Evolutionary conservation across 2,329 filamentous ascomycete genomes (phyloP).

Genomic region (Sarocladium strictum): DNA sequence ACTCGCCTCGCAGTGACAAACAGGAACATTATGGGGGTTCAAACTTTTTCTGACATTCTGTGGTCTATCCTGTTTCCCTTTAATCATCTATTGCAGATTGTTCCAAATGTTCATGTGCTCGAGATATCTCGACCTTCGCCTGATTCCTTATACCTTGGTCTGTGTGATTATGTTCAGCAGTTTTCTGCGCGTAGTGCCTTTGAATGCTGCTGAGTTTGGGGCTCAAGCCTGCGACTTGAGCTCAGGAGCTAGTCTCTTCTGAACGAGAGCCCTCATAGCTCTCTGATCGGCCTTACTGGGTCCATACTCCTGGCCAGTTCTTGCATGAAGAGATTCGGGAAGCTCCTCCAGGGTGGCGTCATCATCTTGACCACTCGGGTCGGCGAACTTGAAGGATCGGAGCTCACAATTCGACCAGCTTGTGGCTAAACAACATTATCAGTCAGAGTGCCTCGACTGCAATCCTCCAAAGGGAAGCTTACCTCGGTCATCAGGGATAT

Average conservation of each 20-base stretch:
- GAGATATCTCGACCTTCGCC: too few relatives aligned
- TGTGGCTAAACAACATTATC: too few relatives aligned
- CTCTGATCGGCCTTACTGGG: conserved; percentile 40
- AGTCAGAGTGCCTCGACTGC: too few relatives aligned
- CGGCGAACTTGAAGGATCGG: conserved; percentile 60
- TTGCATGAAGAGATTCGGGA: conserved; percentile 37
- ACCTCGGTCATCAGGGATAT: conserved; percentile 39
- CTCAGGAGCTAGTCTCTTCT: conserved; percentile 25
- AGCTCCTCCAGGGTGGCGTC: conserved; percentile 44
- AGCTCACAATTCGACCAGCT: conserved; percentile 71
- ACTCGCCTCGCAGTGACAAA: too few relatives aligned
- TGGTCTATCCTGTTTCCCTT: not conserved
- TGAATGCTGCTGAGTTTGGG: not conserved
- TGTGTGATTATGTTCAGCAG: not conserved
- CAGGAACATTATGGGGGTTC: too few relatives aligned
- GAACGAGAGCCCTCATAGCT: conserved; percentile 34
- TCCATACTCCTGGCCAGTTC: conserved; percentile 33
- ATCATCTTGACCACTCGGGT: conserved; percentile 41
- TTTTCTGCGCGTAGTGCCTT: too few relatives aligned
- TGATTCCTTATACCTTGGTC: too few relatives aligned
- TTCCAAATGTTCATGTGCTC: too few relatives aligned
- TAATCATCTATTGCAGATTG: not conserved
- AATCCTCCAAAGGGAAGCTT: too few relatives aligned
- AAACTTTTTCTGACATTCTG: too few relatives aligned
- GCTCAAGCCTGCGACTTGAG: conserved; percentile 11